Base-by-base conservation (phyloP, 2,329 filamentous ascomycete species). In the Aspergillus chevalieri region DNA sequence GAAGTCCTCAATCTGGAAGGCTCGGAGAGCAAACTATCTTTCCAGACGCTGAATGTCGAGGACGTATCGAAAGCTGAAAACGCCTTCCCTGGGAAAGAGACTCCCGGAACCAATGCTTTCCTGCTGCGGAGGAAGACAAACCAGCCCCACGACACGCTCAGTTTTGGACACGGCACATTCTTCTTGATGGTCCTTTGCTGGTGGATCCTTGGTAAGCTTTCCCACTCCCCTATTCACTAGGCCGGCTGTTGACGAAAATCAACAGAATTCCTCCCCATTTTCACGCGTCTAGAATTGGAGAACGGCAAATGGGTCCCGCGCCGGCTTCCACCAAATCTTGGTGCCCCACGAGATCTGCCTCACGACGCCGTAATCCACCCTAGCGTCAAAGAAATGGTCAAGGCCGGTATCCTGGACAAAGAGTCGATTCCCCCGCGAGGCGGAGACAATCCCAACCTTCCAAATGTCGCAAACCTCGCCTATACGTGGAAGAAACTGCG, bases 1-100 rank as follows among this genome's bases (percentile, higher is more conserved):
- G 76, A 79, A 54, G 62, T 78, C 4, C 49, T 57, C n/a, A 54
- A 57, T 28, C 46, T 67, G 10, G 48, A 51, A 6, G 43, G 45
- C 39, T 49, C 60, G 1, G 56, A 60, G 0, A 61, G 59, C 43
- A 58, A 55, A 33, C 48, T 63, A n/a, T 56, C 60, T 21, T 67
- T 70, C 48, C 68, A 71, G 48, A 64, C 58, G 14, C 59, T 70
- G 14, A 46, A 50, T 33, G 65, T 69, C 43, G 58, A 58, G 12
- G 57, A 60, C 39, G 68, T 50, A 43, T 48, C 21, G 44, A 47
- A 34, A 30, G 17, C 15, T 38, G 53, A 54, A 26, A 47, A 46
- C 10, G 46, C 44, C n/a, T 51, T 53, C 10, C 47, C 50, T 5
- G 50, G 53, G 14, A 47, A 47, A 15, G 52, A 55, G 41, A 48